A percentile compares a stretch with the other conserved stretches of the same genome.
Evolutionary conservation across 75 land plant genomes (phyloP).

Genomic region (Adiantum capillusveneris): DNA sequence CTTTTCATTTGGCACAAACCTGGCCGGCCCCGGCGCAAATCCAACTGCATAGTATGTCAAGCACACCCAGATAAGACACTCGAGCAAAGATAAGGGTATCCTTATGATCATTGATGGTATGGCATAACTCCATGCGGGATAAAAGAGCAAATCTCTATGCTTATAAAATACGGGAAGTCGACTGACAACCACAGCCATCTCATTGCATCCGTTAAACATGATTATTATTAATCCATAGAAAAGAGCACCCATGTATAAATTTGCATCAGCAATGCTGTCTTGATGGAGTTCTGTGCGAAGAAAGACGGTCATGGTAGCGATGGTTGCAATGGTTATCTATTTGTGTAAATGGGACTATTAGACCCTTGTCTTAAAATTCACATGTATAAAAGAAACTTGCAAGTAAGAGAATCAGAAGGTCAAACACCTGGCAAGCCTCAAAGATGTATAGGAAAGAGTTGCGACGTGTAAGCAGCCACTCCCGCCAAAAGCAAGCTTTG

Average conservation of each 20-base stretch:
- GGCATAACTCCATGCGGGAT: constrained; percentile 42
- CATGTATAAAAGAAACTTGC: too few relatives aligned
- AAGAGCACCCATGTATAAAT: too few relatives aligned
- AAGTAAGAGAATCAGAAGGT: too few relatives aligned
- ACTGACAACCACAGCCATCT: constrained; percentile 26
- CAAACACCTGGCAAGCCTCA: too few relatives aligned
- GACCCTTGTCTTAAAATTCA: too few relatives aligned
- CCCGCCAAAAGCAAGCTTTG: too few relatives aligned
- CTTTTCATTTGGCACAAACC: constrained; percentile 13
- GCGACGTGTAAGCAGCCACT: too few relatives aligned
- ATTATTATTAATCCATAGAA: too few relatives aligned
- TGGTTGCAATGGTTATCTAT: constrained; percentile 28
- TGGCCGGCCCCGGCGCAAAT: constrained; percentile 29
- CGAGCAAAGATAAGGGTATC: constrained; percentile 30
- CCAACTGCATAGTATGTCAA: constrained; percentile 41
- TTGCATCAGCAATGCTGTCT: constrained; percentile 19
- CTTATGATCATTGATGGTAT: constrained; percentile 23
- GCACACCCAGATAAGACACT: constrained; percentile 25
- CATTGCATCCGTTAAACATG: constrained; percentile 40
- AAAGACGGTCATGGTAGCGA: constrained; percentile 38
- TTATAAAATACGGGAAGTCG: constrained; percentile 47
- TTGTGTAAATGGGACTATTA: too few relatives aligned
- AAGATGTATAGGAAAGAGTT: too few relatives aligned
- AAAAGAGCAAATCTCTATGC: constrained; percentile 41
- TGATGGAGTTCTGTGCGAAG: constrained; percentile 36